phyloP scores from a whole-genome alignment of 306 rosid genomes.

The Bauhinia variegata region DNA sequence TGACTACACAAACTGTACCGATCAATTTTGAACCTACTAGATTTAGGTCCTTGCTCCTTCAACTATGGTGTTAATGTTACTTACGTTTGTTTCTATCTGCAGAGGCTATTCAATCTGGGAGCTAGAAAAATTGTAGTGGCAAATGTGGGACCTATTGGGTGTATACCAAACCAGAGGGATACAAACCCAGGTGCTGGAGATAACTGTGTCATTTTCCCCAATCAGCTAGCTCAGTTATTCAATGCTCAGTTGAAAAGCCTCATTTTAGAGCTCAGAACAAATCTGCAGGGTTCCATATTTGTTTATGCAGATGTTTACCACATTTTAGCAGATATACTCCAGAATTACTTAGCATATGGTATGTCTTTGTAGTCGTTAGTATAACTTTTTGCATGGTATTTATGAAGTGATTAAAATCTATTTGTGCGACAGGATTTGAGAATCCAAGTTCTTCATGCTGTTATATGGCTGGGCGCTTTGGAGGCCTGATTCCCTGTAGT shows the following conservation, averaged over 20 bases:
- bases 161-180: slow-evolving; percentile 69
- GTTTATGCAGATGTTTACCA: slow-evolving; percentile 63
- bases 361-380: too few relatives aligned
- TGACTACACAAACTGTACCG: too few relatives aligned
- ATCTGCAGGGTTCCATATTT: slow-evolving; percentile 49
- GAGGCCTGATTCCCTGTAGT: slow-evolving; percentile 63
- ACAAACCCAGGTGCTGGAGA: slow-evolving; percentile 47
- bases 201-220: slow-evolving; percentile 49
- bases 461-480: slow-evolving; percentile 56
- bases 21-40: too few relatives aligned
- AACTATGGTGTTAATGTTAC: not conserved
- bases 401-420: not conserved
- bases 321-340: slow-evolving; percentile 54
- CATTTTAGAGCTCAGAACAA: slow-evolving; percentile 43
- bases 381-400: not conserved
- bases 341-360: slow-evolving; percentile 58
- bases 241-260: slow-evolving; percentile 52
- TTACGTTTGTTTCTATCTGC: slow-evolving; percentile 13
- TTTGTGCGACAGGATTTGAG: slow-evolving; percentile 53
- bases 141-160: slow-evolving; percentile 75
- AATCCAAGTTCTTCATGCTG: slow-evolving; percentile 59
- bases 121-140: slow-evolving; percentile 57
- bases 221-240: slow-evolving; percentile 54
- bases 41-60: too few relatives aligned
- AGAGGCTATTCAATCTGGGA: slow-evolving; percentile 67